Evolutionary conservation across 2,329 filamentous ascomycete species (phyloP).

Genomic region (Gyromitra esculenta): DNA sequence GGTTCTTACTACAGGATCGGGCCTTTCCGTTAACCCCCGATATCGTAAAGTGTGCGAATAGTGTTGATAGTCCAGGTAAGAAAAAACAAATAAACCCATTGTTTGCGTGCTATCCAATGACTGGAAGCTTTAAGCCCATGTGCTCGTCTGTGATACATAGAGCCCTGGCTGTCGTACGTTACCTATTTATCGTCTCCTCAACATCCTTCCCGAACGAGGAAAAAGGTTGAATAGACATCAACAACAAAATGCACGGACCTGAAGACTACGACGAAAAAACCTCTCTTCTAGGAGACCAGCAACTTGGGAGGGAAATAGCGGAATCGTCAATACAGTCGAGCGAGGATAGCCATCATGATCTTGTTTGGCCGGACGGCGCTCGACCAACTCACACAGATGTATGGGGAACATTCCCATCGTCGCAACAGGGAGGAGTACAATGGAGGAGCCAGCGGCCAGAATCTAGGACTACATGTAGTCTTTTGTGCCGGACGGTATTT

Average conservation of each 20-base stretch:
- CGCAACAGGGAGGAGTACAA: neutral
- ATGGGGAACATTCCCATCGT: neutral
- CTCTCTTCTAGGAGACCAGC: constrained; percentile 5
- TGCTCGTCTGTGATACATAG: neutral
- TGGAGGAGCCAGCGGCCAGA: neutral
- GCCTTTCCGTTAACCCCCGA: neutral
- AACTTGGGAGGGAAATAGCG: neutral
- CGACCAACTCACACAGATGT: neutral
- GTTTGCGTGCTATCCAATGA: neutral
- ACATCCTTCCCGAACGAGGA: neutral
- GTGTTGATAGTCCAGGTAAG: neutral
- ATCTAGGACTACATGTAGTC: neutral
- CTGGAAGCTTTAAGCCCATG: neutral
- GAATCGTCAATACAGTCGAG: neutral
- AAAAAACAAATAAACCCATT: neutral
- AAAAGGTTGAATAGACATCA: neutral
- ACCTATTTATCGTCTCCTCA: neutral
- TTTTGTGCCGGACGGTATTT: neutral
- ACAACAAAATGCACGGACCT: constrained; percentile 24
- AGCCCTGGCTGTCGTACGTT: neutral
- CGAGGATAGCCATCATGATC: neutral
- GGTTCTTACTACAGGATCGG: neutral
- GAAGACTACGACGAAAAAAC: constrained; percentile 28
- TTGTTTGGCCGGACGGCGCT: neutral
- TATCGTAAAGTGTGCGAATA: neutral